Base-by-base conservation (phyloP, 2,329 filamentous ascomycete genomes). In the Colletotrichum costaricense region DNA sequence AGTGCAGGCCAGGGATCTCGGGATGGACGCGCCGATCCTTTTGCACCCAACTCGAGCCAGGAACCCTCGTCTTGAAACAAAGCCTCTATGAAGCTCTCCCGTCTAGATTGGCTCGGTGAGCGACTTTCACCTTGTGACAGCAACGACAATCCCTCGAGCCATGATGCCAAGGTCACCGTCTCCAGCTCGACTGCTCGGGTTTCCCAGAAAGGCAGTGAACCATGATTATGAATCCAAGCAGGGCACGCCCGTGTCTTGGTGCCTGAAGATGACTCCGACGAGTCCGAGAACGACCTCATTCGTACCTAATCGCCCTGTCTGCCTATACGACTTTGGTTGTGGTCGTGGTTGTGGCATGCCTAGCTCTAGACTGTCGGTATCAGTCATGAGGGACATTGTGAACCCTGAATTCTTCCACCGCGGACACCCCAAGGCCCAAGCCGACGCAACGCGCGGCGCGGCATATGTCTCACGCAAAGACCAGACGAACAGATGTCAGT, bases 31-130 rank as follows among this genome's bases (percentile, higher is more conserved):
- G 70, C 42, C 66, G 66, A 69, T 69, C 70, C 54, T 59, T 68
- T 72, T 22, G 24, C 59, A 69, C 59, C 67, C 66, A 55, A 73
- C 59, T 63, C 33, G 59, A 73, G 67, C 66, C 59, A 60, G 66
- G 70, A 73, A 73, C 66, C 66, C 70, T 73, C 66, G 70, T 64
- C 66, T 64, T 73, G 59, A 38, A 64, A 63, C 26, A 59, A 56
- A 57, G 33, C 28, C 55, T 64, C 63, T 16, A 35, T 28, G 63
- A 35, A 52, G 55, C 56, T 59, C 55, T 24, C 49, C 55, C 58
- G 57, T 42, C 57, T 58, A 38, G 57, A 72, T 52, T 63, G 59
- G 57, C 59, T 73, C 66, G 66, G 70, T 73, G 70, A 73, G 67
- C 55, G 22, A 24, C 46, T 24, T 38, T 63, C 70, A 52, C 46